A percentile compares a stretch with the other conserved stretches of the same genome.
Evolutionary conservation across 495 filamentous ascomycete species (phyloP).

Genomic region (Penicillium soppii): DNA sequence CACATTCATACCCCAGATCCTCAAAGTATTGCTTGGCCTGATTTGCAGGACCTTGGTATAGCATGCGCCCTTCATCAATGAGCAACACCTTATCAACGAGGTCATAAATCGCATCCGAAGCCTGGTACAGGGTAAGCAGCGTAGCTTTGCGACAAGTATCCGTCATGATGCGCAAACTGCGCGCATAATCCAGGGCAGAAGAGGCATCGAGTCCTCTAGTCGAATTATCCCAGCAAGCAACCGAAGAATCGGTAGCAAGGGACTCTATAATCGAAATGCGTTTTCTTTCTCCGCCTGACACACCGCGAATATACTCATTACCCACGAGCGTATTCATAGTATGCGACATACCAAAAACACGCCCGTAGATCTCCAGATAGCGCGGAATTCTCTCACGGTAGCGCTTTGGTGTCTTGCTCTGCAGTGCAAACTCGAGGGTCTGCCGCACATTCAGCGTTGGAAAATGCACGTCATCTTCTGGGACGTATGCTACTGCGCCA

Average conservation of each 20-base stretch:
- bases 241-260: slow-evolving; percentile 69
- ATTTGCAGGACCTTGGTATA: slow-evolving; percentile 71
- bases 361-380: slow-evolving; percentile 66
- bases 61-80: slow-evolving; percentile 73
- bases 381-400: slow-evolving; percentile 69
- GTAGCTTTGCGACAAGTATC: slow-evolving; percentile 76
- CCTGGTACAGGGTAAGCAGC: slow-evolving; percentile 79
- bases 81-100: slow-evolving; percentile 85
- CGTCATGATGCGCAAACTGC: slow-evolving; percentile 75
- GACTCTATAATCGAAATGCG: slow-evolving; percentile 52
- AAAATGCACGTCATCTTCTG: slow-evolving; percentile 80
- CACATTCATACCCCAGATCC: slow-evolving; percentile 72
- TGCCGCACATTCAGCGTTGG: slow-evolving; percentile 81
- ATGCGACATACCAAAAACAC: slow-evolving; percentile 84
- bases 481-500: slow-evolving; percentile 79
- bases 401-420: slow-evolving; percentile 70
- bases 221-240: slow-evolving; percentile 81
- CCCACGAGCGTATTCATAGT: slow-evolving; percentile 82
- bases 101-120: slow-evolving; percentile 77
- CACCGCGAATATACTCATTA: slow-evolving; percentile 75
- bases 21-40: slow-evolving; percentile 79
- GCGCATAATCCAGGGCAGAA: slow-evolving; percentile 69
- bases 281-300: slow-evolving; percentile 86
- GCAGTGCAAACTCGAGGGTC: slow-evolving; percentile 76
- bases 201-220: slow-evolving; percentile 80